Evolutionary conservation across 2,329 filamentous ascomycete genomes (phyloP).

Genomic region (Pseudogymnoascus verrucosus): DNA sequence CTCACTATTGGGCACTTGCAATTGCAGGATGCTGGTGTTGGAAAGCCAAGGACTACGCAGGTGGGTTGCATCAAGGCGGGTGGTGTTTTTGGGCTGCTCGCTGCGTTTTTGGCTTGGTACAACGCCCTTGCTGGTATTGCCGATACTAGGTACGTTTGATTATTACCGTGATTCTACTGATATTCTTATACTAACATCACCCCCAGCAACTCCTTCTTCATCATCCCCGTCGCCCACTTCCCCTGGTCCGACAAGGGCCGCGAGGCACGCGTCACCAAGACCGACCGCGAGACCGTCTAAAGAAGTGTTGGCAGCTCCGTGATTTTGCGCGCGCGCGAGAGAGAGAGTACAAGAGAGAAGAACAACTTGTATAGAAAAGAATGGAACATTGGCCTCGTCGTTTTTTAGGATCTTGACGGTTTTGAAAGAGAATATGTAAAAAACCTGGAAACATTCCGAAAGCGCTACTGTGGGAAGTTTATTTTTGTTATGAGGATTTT

Average conservation of each 20-base stretch:
- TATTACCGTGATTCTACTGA: background rate
- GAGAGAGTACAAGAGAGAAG: background rate
- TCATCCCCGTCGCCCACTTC: slow-evolving; percentile 87
- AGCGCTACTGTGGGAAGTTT: background rate
- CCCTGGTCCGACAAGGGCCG: slow-evolving; percentile 81
- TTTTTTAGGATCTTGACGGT: background rate
- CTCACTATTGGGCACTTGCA: slow-evolving; percentile 44
- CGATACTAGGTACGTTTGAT: slow-evolving; percentile 50
- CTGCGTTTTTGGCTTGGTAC: slow-evolving; percentile 81
- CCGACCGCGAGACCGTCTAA: slow-evolving; percentile 30
- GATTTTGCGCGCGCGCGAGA: background rate
- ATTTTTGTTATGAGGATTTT: background rate
- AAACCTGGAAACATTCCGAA: background rate
- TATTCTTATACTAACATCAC: slow-evolving; percentile 28
- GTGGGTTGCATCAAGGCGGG: slow-evolving; percentile 50
- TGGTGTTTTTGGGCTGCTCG: slow-evolving; percentile 71
- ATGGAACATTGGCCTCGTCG: background rate
- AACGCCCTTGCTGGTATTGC: slow-evolving; percentile 76
- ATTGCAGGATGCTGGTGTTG: slow-evolving; percentile 20
- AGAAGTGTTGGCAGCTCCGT: background rate
- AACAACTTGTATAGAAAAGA: background rate
- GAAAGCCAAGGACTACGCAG: slow-evolving; percentile 37
- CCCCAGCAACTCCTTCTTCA: slow-evolving; percentile 76
- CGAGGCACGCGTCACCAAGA: slow-evolving; percentile 46
- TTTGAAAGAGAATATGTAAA: background rate